Base-by-base conservation (phyloP, 805 yeast genomes). In the Yarrowia keelungensis region DNA sequence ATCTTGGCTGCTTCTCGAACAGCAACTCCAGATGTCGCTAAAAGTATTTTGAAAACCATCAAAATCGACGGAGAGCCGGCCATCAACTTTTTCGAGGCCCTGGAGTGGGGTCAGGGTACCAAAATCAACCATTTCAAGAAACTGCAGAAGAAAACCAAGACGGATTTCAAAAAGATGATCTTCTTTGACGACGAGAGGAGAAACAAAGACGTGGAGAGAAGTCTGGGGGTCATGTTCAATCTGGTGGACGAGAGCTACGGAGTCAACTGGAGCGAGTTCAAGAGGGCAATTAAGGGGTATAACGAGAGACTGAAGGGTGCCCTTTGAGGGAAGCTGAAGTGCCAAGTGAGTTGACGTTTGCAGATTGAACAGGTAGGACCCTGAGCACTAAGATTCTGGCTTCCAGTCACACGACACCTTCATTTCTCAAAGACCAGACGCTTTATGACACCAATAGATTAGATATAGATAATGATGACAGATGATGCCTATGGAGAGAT, bases 121-220 rank as follows among this genome's bases (percentile, higher is more conserved):
- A 81, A 86, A 71, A 78, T 85, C 26, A 81, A 80, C 36, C 92
- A 89, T 74, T 86, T 90, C 46, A 74, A 75, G 16, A 50, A 51
- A 12, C 35, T 65, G 3, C 26, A 65, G 5, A 78, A 81, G 65
- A 82, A 81, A 12, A 78, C 88, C 19, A 82, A 82, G 14, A 77
- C 86, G 10, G 80, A 80, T 32, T 82, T 75, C 47, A 71, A 77
- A 5, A 87, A 87, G 47, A 82, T 90, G 79, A 77, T 83, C n/a
- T 79, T 90, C 69, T 92, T 86, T 74, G 97, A 92, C 75, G 97
- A 92, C 76, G 97, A 92, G 76, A 74, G 79, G 68, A 82, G 97
- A 71, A 92, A 92, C 74, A 83, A 79, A 70, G 97, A 92, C 72
- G 97, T 92, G 4, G 89, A 86, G 73, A 73, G 76, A 5, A 73